Percentiles rank a stretch among this genome's conserved stretches.
These are phyloP conservation scores for Mallotus nudiflorus DNA, from an alignment of 345 rosid species.

Conservation along the genomic window DNA sequence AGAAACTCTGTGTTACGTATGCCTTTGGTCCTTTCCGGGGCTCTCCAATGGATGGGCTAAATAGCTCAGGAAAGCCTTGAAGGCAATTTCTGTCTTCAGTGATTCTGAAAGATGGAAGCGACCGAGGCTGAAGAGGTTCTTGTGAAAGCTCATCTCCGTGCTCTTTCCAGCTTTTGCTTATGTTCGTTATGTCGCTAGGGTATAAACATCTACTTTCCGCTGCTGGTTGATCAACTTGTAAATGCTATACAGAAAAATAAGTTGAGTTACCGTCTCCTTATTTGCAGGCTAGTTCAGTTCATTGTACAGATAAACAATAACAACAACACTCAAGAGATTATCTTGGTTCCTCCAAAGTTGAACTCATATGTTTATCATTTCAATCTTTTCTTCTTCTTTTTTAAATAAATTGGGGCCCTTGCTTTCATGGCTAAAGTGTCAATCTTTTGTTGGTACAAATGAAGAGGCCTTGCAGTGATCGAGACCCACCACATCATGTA, in stretches of 20 bases:
- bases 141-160: conserved; percentile 30
- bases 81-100: conserved; percentile 33
- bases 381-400: too few relatives aligned
- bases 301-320: too few relatives aligned
- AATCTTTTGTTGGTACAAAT: too few relatives aligned
- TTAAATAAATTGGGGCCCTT: too few relatives aligned
- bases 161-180: conserved; percentile 10
- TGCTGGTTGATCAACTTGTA: conserved; percentile 39
- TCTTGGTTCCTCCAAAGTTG: too few relatives aligned
- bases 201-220: conserved; percentile 39
- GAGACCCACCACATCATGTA: too few relatives aligned
- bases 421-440: too few relatives aligned
- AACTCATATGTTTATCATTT: too few relatives aligned
- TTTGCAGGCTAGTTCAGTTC: too few relatives aligned
- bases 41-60: conserved; percentile 40
- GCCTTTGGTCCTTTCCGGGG: conserved; percentile 33
- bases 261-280: too few relatives aligned
- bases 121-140: conserved; percentile 58
- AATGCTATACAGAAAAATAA: conserved; percentile 44
- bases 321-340: too few relatives aligned
- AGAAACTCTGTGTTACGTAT: conserved; percentile 26
- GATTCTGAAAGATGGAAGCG: conserved; percentile 39
- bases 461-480: too few relatives aligned
- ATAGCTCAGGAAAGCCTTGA: conserved; percentile 58
- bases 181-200: conserved; percentile 38